A percentile compares a stretch with the other conserved stretches of the same genome.
Evolutionary conservation across 805 yeast species (phyloP).

Genomic region (Sugiyamaella americana): DNA sequence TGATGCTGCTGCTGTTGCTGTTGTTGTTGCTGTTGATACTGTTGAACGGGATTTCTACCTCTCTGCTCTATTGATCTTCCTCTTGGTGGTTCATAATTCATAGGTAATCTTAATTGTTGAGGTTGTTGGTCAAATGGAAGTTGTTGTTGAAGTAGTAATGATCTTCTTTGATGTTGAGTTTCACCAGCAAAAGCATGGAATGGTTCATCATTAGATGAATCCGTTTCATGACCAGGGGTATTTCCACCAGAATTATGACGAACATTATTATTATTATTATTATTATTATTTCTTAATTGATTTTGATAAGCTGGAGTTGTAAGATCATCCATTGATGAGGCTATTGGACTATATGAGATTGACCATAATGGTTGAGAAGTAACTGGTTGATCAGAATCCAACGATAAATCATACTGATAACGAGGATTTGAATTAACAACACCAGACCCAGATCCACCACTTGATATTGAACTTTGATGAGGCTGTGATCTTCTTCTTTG

Average conservation of each 20-base stretch:
- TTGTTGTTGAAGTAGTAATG: conserved; percentile 6
- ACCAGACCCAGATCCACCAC: background rate
- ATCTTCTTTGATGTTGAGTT: conserved; percentile 15
- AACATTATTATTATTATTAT: background rate
- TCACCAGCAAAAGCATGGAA: conserved; percentile 16
- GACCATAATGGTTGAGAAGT: conserved; percentile 21
- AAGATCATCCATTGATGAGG: no score
- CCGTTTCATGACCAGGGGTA: conserved; percentile 3
- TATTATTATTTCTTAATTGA: no score
- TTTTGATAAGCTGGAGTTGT: no score
- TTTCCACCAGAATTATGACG: background rate
- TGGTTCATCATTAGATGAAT: conserved; percentile 4
- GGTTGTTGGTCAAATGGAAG: background rate
- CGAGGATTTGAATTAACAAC: background rate
- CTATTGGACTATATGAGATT: conserved; percentile 6
- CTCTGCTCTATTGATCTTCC: background rate
- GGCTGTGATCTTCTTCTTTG: background rate
- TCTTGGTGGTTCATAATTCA: background rate
- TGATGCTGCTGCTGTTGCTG: conserved; percentile 13
- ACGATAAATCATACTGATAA: background rate
- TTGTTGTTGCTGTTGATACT: conserved; percentile 12
- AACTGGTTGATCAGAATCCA: background rate
- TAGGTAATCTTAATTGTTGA: background rate
- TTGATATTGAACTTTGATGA: background rate
- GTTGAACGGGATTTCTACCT: background rate